These are phyloP conservation scores for Kuraishia floccosa DNA, from an alignment of 805 yeast species.

Conservation along the genomic window DNA sequence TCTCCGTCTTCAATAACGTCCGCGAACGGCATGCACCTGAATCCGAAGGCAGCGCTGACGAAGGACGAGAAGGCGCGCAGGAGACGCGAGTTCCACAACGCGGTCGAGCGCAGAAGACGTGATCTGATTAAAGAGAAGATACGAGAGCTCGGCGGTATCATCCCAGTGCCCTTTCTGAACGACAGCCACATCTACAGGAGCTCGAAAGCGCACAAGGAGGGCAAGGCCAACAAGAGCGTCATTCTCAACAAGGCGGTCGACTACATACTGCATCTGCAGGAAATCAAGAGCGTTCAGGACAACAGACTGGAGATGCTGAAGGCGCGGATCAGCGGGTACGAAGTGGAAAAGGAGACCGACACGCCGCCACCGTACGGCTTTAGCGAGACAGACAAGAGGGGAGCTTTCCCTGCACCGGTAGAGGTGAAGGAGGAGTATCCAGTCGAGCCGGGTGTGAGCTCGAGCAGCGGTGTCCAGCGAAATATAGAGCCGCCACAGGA, in stretches of 20 bases:
- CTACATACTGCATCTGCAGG: constrained; percentile 56
- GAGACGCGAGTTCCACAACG: constrained; percentile 84
- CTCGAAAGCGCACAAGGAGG: constrained; percentile 35
- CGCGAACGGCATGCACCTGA: constrained; percentile 20
- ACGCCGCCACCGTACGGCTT: no score
- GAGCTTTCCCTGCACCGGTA: no score
- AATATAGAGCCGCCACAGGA: no score
- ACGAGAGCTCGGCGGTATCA: constrained; percentile 67
- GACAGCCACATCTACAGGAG: constrained; percentile 16
- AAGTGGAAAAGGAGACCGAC: no score
- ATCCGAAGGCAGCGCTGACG: constrained; percentile 23
- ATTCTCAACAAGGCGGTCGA: constrained; percentile 72
- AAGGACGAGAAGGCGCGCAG: constrained; percentile 67
- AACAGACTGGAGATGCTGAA: constrained; percentile 29
- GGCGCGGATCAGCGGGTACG: constrained; percentile 19
- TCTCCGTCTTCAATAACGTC: constrained; percentile 21
- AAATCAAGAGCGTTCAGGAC: constrained; percentile 48
- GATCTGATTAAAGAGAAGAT: constrained; percentile 86
- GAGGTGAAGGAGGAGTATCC: no score
- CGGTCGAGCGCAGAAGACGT: constrained; percentile 86
- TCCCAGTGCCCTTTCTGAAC: constrained; percentile 64
- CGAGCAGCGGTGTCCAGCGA: no score
- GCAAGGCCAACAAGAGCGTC: constrained; percentile 75
- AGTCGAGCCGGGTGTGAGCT: no score
- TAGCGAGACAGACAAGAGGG: no score